These are phyloP conservation scores for Solanum hybrid DNA, from an alignment of 305 asterid genomes.

Conservation along the genomic window DNA sequence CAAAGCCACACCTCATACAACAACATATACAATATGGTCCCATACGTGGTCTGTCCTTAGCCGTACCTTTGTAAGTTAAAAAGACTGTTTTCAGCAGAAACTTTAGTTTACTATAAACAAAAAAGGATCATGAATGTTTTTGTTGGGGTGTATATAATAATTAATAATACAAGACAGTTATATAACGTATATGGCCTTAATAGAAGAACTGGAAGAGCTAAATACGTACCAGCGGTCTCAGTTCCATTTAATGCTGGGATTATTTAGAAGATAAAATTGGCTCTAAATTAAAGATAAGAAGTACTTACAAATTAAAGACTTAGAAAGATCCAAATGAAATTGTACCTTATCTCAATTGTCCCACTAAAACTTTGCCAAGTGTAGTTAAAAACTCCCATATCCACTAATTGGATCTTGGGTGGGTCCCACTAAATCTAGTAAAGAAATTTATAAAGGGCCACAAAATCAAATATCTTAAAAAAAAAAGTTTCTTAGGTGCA, in stretches of 20 bases:
- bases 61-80: too few relatives aligned
- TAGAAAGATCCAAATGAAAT: neutral
- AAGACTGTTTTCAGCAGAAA: too few relatives aligned
- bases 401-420: neutral
- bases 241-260: neutral
- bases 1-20: neutral
- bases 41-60: neutral
- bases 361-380: conserved; percentile 33
- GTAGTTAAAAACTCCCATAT: neutral
- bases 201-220: neutral
- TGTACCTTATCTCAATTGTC: conserved; percentile 37
- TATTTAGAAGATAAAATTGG: neutral
- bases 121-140: neutral
- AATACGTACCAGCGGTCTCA: neutral
- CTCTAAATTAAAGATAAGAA: neutral
- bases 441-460: neutral
- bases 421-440: neutral
- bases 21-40: neutral
- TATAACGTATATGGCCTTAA: neutral
- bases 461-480: neutral
- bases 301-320: neutral
- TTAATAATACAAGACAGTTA: too few relatives aligned
- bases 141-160: neutral
- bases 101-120: neutral
- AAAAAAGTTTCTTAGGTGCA: neutral